Conservation (phyloP, 2,329 filamentous ascomycete species). For the Trichoderma sp. region DNA sequence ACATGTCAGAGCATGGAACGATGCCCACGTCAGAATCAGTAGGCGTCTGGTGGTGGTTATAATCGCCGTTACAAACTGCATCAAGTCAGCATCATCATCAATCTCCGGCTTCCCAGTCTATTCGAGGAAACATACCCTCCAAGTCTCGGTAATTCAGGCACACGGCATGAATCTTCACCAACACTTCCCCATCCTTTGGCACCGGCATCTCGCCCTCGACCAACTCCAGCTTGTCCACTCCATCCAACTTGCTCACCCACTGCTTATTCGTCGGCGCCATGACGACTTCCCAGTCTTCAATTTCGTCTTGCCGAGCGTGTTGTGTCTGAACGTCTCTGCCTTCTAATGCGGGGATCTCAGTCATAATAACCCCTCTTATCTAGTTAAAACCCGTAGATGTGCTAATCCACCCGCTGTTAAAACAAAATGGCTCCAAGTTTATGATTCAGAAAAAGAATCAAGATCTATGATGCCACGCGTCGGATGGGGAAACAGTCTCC, state of each 20-base stretch:
- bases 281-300: neutral
- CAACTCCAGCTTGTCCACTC: conserved; percentile 51
- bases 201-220: conserved; percentile 44
- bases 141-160: conserved; percentile 51
- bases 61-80: conserved; percentile 61
- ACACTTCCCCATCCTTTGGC: conserved; percentile 50
- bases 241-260: conserved; percentile 56
- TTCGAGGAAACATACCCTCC: conserved; percentile 40
- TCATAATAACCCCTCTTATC: neutral
- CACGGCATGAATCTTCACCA: conserved; percentile 47
- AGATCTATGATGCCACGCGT: neutral
- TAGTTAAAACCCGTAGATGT: neutral
- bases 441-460: neutral
- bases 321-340: neutral
- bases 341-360: neutral
- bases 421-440: neutral
- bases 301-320: neutral
- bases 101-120: neutral
- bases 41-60: conserved; percentile 55
- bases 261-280: conserved; percentile 36
- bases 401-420: neutral
- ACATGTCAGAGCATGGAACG: conserved; percentile 69
- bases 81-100: neutral
- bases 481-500: neutral
- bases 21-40: conserved; percentile 33